Base-by-base conservation (phyloP, 169 alveolate species). In the Pseudocohnilembus persalinus region DNA sequence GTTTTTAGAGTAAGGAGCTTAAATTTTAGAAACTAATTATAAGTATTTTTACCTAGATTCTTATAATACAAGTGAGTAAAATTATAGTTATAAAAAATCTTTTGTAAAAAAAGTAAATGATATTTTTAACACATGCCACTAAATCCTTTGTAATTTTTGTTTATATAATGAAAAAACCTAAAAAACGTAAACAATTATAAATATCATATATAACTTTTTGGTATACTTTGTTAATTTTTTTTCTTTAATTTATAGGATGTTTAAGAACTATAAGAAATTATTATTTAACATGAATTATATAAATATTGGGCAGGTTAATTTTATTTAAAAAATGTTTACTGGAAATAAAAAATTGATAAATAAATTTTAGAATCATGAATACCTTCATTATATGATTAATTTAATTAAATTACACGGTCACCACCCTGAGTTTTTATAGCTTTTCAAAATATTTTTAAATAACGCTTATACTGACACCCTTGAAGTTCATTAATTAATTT, bases 251-350 rank as follows among this genome's bases (percentile, higher is more conserved):
- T 49, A 11, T 49, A 49, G 68, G 68, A 28, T 85, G 15, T 85
- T 74, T 33, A 86, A 86, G 30, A 31, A 64, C 27, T 86, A 86
- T 75, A 28, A 31, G 1, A 74, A 63, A 31, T 65, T 80, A 26
- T 32, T 81, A 0, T 65, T 34, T 30, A 80, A 79, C 6, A 72
- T 63, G 30, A 75, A 49, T 32, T 74, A 76, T 35, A 49, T 86
- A 31, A 86, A 86, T 86, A 74, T 86, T 29, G 90, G 90, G 11
- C 64, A 86, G 29, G 83, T 86, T 33, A 76, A 74, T 28, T 81
- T 86, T 30, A 35, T 86, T 6, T 26, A 82, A 64, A 65, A 78
- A 6, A 29, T 86, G 0, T 86, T 72, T 31, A 63, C 24, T n/a
- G 76, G 75, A 6, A 86, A 86, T 74, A 63, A 32, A n/a, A 74